Evolutionary conservation across 202 grass and related monocot species (phyloP).

Genomic region (Bolboschoenoplectus hybrid): DNA sequence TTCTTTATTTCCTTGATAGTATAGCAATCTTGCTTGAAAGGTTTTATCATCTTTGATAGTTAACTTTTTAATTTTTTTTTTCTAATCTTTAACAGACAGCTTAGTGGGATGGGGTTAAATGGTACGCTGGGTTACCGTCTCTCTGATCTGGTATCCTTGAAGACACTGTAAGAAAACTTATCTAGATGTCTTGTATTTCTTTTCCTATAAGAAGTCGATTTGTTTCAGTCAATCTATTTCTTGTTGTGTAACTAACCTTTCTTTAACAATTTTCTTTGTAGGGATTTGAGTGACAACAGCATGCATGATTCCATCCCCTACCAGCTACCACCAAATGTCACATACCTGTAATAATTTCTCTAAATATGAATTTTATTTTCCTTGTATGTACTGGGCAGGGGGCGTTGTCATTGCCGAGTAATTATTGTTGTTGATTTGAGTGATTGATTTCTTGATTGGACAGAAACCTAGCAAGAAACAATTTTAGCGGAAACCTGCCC

Average conservation of each 20-base stretch:
- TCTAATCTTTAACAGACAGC: conserved; percentile 53
- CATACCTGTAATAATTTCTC: conserved; percentile 72
- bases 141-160: conserved; percentile 71
- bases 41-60: not conserved
- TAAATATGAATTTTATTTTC: conserved; percentile 11
- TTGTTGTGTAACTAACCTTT: conserved; percentile 3
- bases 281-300: conserved; percentile 91
- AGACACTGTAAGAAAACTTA: conserved; percentile 71
- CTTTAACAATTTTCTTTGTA: conserved; percentile 46
- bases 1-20: conserved; percentile 6
- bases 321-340: conserved; percentile 93
- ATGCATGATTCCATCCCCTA: conserved; percentile 80
- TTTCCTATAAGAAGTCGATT: conserved; percentile 22
- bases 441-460: conserved; percentile 39
- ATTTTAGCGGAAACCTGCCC: conserved; percentile 73
- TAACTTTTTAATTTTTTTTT: conserved; percentile 29
- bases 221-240: conserved; percentile 39
- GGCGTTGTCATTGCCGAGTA: not conserved
- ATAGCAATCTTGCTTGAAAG: not conserved
- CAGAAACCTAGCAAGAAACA: conserved; percentile 89
- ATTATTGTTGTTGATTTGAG: not conserved
- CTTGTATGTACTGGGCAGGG: conserved; percentile 13
- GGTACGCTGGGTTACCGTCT: conserved; percentile 87
- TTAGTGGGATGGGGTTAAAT: conserved; percentile 66
- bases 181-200: conserved; percentile 25